Evolutionary conservation across 1,284 basidiomycete genomes (phyloP), one percentile per base, ranked within the genome.

Genomic region (Puccinia triticina): DNA sequence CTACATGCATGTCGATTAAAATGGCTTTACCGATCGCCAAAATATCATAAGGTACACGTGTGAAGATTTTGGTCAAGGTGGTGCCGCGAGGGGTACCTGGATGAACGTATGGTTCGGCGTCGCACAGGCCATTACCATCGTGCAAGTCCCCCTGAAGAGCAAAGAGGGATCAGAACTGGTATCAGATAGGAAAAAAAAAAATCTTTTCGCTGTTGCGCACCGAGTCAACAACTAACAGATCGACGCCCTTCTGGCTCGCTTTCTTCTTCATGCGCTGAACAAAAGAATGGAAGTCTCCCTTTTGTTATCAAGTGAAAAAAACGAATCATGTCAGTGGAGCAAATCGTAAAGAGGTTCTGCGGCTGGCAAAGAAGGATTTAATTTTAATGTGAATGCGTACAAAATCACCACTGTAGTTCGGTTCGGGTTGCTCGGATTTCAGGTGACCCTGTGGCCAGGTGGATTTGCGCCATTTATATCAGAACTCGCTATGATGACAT

Each of bases 1-100:
- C 23, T 0, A 26, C 43, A 53, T 26, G 5, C 23, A 64, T 21
- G 10, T 53, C 11, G 67, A 14, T 5, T 64, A 16, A 12, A 40
- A 21, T 37, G 26, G 96, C 94, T 85, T 96, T 96, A 85, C 95
- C 94, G 83, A 95, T 93, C 0, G 93, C 88, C 85, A 95, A 90
- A 11, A 94, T 85, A 86, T 96, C 95, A 86, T 94, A 96, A 0
- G 92, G 91, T 48, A 96, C 89, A 84, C 91, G 88, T 37, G 90
- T 88, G 84, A 96, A 89, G 87, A 94, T 92, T 85, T 92, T 88
- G 87, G 92, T 92, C 23, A 64, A 77, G 26, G 81, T 71, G 16
- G 74, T 26, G 32, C 81, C 81, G 18, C 61, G 81, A 57, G 81
- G 81, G 26, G 74, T 77, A 26, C 81, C 81, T 29, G 73, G 53